Evolutionary conservation across 768 basidiomycete species (phyloP).

Genomic region (Podaxis rugospora): DNA sequence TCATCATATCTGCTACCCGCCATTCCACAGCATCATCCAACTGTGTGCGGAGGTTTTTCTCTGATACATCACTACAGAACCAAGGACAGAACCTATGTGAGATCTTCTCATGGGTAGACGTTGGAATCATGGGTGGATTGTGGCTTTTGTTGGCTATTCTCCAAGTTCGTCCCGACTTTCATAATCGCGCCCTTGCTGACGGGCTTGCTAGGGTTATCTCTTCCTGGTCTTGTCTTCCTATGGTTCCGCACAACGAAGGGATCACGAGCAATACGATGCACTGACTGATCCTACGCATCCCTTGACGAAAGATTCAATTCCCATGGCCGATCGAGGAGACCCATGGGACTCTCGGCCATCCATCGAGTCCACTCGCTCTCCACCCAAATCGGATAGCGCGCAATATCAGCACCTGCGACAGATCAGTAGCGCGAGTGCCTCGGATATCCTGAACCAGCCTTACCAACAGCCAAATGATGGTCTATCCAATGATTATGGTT

Average conservation of each 20-base stretch:
- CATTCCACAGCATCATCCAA: slow-evolving; percentile 67
- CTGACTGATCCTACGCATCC: slow-evolving; percentile 57
- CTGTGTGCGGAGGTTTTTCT: slow-evolving; percentile 62
- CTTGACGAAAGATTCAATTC: slow-evolving; percentile 52
- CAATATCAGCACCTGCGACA: slow-evolving; percentile 47
- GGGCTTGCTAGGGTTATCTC: slow-evolving; percentile 39
- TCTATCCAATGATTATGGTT: slow-evolving; percentile 29
- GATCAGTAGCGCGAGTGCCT: slow-evolving; percentile 49
- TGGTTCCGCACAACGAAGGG: slow-evolving; percentile 66
- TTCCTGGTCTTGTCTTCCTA: slow-evolving; percentile 52
- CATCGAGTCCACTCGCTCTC: slow-evolving; percentile 25
- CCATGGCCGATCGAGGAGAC: slow-evolving; percentile 59
- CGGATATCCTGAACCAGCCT: slow-evolving; percentile 50
- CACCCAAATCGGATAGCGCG: slow-evolving; percentile 1
- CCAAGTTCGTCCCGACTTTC: slow-evolving; percentile 48
- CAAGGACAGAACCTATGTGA: slow-evolving; percentile 77
- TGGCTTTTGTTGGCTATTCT: slow-evolving; percentile 79
- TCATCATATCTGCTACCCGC: slow-evolving; percentile 70
- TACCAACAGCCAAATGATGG: slow-evolving; percentile 42
- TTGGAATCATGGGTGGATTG: slow-evolving; percentile 87
- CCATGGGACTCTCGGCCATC: slow-evolving; percentile 69
- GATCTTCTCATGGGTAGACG: slow-evolving; percentile 89
- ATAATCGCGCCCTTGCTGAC: background rate
- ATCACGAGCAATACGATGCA: slow-evolving; percentile 77
- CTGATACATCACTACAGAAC: slow-evolving; percentile 29